phyloP scores from a whole-genome alignment of 441 rosid genomes.

The Jatropha podagrica region DNA sequence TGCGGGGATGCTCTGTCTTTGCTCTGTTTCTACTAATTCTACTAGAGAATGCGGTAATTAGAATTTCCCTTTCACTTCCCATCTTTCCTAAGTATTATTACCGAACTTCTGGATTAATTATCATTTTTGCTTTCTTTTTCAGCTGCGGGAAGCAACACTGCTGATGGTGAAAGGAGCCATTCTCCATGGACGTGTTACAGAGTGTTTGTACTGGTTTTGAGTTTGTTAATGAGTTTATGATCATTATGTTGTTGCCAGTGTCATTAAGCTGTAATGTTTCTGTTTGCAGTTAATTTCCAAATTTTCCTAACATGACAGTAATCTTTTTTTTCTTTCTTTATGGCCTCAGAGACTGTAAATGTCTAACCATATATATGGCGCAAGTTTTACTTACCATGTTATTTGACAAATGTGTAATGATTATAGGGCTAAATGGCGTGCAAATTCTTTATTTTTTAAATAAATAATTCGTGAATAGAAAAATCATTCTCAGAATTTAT shows the following conservation, averaged over 20 bases:
- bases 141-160: conserved; percentile 39
- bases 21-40: conserved; percentile 54
- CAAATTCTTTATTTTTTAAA: too few species aligned
- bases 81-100: neutral
- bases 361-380: too few species aligned
- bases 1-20: conserved; percentile 56
- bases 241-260: neutral
- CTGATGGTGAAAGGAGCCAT: conserved; percentile 20
- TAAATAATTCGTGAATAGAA: too few species aligned
- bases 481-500: too few species aligned
- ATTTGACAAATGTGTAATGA: too few species aligned
- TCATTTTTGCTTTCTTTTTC: conserved; percentile 14
- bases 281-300: too few species aligned
- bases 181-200: conserved; percentile 3
- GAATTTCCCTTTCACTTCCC: neutral
- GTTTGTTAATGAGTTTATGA: neutral
- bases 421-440: too few species aligned
- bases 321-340: too few species aligned
- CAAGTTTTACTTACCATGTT: too few species aligned
- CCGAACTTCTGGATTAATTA: neutral
- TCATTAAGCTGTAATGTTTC: neutral
- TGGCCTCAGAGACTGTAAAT: too few species aligned
- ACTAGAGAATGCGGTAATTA: conserved; percentile 71
- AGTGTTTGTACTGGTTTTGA: conserved; percentile 15
- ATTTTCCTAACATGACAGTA: too few species aligned